Percentiles rank a stretch among this genome's conserved stretches.
These are phyloP conservation scores for Tranzscheliella williamsii DNA, from an alignment of 1,284 basidiomycete species.

Conservation along the genomic window DNA sequence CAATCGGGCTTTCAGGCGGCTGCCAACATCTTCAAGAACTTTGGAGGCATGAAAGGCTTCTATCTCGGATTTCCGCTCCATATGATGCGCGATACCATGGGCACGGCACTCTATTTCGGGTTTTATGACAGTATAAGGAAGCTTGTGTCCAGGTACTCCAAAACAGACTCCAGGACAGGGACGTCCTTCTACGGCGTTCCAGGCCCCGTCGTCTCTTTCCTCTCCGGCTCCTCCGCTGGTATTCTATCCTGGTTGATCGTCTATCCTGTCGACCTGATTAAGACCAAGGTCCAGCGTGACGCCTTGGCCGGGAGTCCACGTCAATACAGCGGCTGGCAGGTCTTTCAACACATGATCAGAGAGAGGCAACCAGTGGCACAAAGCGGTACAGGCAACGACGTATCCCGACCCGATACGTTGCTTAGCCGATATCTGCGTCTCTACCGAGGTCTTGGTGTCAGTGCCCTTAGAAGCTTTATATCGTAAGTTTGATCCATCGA, in stretches of 20 bases:
- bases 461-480: slow-evolving; percentile 56
- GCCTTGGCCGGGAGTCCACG: slow-evolving; percentile 75
- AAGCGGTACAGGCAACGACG: slow-evolving; percentile 1
- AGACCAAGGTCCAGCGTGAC: slow-evolving; percentile 88
- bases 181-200: slow-evolving; percentile 47
- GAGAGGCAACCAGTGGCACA: slow-evolving; percentile 72
- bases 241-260: slow-evolving; percentile 57
- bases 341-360: slow-evolving; percentile 74
- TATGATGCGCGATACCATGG: slow-evolving; percentile 47
- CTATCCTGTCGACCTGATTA: slow-evolving; percentile 69
- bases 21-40: slow-evolving; percentile 49
- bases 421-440: slow-evolving; percentile 47
- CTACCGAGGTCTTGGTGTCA: slow-evolving; percentile 58
- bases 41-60: slow-evolving; percentile 57
- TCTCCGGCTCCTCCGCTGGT: slow-evolving; percentile 54
- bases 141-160: slow-evolving; percentile 37
- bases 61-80: slow-evolving; percentile 58
- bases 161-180: slow-evolving; percentile 12
- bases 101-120: slow-evolving; percentile 57
- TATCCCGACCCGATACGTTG: slow-evolving; percentile 66
- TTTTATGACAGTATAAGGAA: slow-evolving; percentile 56
- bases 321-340: slow-evolving; percentile 70
- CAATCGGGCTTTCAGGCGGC: slow-evolving; percentile 55
- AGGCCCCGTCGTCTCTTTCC: slow-evolving; percentile 52
- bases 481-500: slow-evolving; percentile 29